Evolutionary conservation across 176 grass and related monocot genomes (phyloP).

Genomic region (Triticum urartu): DNA sequence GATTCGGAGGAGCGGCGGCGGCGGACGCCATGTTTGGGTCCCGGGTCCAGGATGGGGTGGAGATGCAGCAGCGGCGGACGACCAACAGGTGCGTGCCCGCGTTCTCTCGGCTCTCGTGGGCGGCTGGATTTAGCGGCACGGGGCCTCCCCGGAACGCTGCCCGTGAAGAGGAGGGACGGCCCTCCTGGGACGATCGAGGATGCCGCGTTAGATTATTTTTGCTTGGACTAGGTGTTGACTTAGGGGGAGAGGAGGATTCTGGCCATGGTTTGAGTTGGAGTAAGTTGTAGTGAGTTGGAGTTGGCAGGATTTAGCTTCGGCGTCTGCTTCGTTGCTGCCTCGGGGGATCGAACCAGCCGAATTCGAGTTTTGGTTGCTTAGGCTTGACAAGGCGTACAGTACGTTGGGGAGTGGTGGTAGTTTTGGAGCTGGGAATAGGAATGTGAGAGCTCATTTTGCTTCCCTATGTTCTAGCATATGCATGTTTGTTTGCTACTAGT

Average conservation of each 20-base stretch:
- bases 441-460: neutral
- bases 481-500: neutral
- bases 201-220: neutral
- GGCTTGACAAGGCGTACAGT: neutral
- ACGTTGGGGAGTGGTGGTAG: neutral
- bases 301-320: neutral
- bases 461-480: neutral
- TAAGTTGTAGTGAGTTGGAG: neutral
- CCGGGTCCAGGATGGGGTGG: slow-evolving; percentile 69
- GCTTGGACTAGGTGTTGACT: slow-evolving; percentile 17
- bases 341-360: neutral
- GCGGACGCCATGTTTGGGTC: slow-evolving; percentile 57
- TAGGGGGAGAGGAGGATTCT: neutral
- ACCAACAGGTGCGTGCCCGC: slow-evolving; percentile 37
- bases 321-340: neutral
- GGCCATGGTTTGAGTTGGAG: neutral
- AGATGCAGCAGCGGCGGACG: slow-evolving; percentile 79
- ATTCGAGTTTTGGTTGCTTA: neutral
- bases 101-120: neutral
- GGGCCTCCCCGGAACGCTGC: neutral
- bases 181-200: neutral
- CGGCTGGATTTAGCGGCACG: neutral
- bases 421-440: neutral
- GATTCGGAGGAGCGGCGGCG: slow-evolving; percentile 28
- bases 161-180: neutral